phyloP scores from a whole-genome alignment of 768 basidiomycete species.

The Pleurotus tuber-regium region DNA sequence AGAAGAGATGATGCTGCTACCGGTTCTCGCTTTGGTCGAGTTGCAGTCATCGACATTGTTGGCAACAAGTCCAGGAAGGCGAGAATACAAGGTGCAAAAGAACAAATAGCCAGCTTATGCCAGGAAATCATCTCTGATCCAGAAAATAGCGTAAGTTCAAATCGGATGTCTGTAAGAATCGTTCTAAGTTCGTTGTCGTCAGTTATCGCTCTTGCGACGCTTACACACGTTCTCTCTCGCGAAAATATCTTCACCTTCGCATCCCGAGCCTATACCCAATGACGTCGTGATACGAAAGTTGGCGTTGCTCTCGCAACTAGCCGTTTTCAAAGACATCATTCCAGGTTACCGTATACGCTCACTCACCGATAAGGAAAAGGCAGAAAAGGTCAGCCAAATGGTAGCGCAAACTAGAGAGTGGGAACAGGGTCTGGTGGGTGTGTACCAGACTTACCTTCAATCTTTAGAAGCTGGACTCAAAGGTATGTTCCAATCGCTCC shows the following conservation, averaged over 20 bases:
- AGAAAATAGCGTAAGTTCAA: conserved; percentile 84
- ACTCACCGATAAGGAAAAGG: conserved; percentile 86
- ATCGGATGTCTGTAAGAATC: too few relatives aligned
- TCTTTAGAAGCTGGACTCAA: conserved; percentile 85
- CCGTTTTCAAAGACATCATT: conserved; percentile 94
- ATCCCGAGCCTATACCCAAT: conserved; percentile 70
- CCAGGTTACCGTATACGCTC: conserved; percentile 95
- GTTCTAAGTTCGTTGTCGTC: too few relatives aligned
- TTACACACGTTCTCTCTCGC: conserved; percentile 84
- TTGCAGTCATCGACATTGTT: conserved; percentile 72
- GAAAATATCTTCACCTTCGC: conserved; percentile 67
- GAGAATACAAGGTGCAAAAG: conserved; percentile 78
- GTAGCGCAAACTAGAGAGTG: conserved; percentile 88
- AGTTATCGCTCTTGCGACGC: conserved; percentile 88
- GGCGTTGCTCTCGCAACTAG: conserved; percentile 85
- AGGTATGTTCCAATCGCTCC: conserved; percentile 40
- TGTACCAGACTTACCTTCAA: conserved; percentile 88
- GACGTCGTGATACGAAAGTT: conserved; percentile 83
- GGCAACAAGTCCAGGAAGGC: conserved; percentile 60
- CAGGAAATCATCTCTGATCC: conserved; percentile 94
- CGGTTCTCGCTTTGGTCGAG: conserved; percentile 85
- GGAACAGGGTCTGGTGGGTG: conserved; percentile 88
- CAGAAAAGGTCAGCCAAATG: conserved; percentile 92
- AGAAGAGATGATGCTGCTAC: conserved; percentile 72
- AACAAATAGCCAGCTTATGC: conserved; percentile 91